These are phyloP conservation scores for Prunus salicina DNA, from an alignment of 306 rosid genomes.

Conservation along the genomic window DNA sequence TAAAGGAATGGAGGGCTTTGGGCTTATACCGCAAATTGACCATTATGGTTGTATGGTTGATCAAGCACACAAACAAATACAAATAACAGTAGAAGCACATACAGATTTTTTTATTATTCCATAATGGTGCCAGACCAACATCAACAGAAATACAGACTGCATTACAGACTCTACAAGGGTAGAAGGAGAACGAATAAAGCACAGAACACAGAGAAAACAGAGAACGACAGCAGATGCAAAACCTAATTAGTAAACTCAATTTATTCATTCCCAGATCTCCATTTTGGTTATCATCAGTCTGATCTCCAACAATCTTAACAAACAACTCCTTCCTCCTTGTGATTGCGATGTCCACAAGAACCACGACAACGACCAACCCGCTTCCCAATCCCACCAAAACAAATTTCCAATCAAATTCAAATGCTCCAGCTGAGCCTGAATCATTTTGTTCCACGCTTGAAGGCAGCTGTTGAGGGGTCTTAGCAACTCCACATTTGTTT, in stretches of 20 bases:
- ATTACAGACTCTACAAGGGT: too few species aligned
- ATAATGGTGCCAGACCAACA: too few species aligned
- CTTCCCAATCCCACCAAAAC: background rate
- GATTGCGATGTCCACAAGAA: background rate
- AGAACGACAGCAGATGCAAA: background rate
- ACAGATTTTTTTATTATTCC: too few species aligned
- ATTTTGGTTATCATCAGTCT: background rate
- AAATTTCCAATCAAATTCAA: background rate
- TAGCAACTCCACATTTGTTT: background rate
- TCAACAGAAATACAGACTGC: too few species aligned
- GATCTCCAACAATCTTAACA: background rate
- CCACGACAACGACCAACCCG: background rate
- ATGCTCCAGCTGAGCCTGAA: background rate
- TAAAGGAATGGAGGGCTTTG: conserved; percentile 7
- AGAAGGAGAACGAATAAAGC: background rate
- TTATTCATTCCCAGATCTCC: background rate
- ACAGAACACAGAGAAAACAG: background rate
- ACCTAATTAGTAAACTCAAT: background rate
- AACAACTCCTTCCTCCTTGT: background rate
- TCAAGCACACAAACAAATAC: conserved; percentile 1
- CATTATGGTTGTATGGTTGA: conserved; percentile 81
- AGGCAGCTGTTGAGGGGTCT: background rate
- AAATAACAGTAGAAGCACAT: too few species aligned
- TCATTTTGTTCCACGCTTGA: background rate
- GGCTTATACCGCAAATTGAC: conserved; percentile 57